phyloP scores from a whole-genome alignment of 2,329 filamentous ascomycete species.

The Ophiosphaerella herpotricha region DNA sequence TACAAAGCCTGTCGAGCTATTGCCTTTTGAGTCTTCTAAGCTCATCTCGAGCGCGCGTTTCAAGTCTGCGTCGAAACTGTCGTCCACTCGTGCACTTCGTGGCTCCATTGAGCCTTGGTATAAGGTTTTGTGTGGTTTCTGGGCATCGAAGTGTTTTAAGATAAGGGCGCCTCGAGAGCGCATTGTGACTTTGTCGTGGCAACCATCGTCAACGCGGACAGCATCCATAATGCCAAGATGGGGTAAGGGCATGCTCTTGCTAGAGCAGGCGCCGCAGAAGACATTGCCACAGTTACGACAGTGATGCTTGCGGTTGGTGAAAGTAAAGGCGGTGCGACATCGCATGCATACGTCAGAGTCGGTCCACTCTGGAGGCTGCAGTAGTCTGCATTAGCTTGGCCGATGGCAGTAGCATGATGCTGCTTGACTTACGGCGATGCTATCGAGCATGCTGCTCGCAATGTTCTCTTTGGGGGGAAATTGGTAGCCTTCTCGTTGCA shows the following conservation, averaged over 20 bases:
- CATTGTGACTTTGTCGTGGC: conserved; percentile 85
- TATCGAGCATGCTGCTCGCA: conserved; percentile 97
- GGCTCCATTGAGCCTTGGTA: conserved; percentile 82
- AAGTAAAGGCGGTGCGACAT: conserved; percentile 91
- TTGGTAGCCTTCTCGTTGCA: conserved; percentile 83
- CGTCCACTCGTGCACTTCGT: conserved; percentile 82
- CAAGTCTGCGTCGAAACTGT: conserved; percentile 91
- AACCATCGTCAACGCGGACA: conserved; percentile 94
- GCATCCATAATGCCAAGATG: conserved; percentile 91
- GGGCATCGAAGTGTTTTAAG: conserved; percentile 53
- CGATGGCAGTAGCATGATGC: no score
- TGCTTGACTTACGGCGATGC: conserved; percentile 74
- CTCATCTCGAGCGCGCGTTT: conserved; percentile 96
- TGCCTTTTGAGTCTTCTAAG: conserved; percentile 84
- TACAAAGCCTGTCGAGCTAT: conserved; percentile 71
- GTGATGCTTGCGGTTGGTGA: conserved; percentile 98
- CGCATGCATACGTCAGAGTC: conserved; percentile 99
- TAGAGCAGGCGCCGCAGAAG: conserved; percentile 93
- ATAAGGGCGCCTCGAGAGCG: conserved; percentile 59
- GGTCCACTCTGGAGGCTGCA: conserved; percentile 90
- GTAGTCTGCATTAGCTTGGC: no score
- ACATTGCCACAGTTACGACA: conserved; percentile 98
- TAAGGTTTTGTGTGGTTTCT: conserved; percentile 62
- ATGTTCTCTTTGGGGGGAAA: conserved; percentile 88
- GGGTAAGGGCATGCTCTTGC: conserved; percentile 83